Percentiles rank a stretch among this genome's conserved stretches.
Conservation (phyloP, 2,329 filamentous ascomycete species). For the Cercospora citrullina region DNA sequence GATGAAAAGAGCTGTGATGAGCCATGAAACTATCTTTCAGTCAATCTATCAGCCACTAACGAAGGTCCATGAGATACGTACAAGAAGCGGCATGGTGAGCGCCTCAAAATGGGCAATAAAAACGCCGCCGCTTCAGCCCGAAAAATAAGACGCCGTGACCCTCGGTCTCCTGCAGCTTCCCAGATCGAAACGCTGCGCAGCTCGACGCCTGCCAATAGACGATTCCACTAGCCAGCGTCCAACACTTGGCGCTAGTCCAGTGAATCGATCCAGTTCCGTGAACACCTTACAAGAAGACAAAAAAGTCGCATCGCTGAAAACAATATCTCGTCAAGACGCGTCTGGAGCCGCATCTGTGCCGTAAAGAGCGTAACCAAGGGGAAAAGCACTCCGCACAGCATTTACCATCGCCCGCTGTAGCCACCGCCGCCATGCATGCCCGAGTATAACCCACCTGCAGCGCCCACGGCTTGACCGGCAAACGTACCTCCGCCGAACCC, state of each 20-base stretch:
- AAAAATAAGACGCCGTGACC: conserved; percentile 18
- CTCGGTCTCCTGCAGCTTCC: conserved; percentile 9
- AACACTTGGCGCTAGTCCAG: conserved; percentile 34
- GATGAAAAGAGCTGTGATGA: conserved; percentile 25
- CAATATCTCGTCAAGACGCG: conserved; percentile 23
- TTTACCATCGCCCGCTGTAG: conserved; percentile 36
- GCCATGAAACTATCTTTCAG: conserved; percentile 37
- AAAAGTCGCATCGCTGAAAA: conserved; percentile 24
- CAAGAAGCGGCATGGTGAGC: conserved; percentile 34
- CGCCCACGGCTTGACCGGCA: conserved; percentile 27
- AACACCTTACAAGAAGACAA: conserved; percentile 33
- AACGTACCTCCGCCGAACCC: conserved; percentile 43
- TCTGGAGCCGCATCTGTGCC: conserved; percentile 20
- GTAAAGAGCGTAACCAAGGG: conserved; percentile 12
- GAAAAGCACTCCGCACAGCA: conserved; percentile 19
- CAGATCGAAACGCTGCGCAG: conserved; percentile 1
- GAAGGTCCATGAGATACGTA: conserved; percentile 38
- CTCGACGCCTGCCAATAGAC: conserved; percentile 27
- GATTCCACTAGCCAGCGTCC: conserved; percentile 30
- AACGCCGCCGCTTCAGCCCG: conserved; percentile 15
- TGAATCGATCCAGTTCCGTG: conserved; percentile 27
- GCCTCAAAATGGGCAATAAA: conserved; percentile 19
- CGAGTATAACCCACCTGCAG: conserved; percentile 33
- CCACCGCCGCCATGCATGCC: conserved; percentile 37
- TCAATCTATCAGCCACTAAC: conserved; percentile 40